These are phyloP conservation scores for Penicillium malachiteum DNA, from an alignment of 495 filamentous ascomycete genomes.

Conservation along the genomic window DNA sequence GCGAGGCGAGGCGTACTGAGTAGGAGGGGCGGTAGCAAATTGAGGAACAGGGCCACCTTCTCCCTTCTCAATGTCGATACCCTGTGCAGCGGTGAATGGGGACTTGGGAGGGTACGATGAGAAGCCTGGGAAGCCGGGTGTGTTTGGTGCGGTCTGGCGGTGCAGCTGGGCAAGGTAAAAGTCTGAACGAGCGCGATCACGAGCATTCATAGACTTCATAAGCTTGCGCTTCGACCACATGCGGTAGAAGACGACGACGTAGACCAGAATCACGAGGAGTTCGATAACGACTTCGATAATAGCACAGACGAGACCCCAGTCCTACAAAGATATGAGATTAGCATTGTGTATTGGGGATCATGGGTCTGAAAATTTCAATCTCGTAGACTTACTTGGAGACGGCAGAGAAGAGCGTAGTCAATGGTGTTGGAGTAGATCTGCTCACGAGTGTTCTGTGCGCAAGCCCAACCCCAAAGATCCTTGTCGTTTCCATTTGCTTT, in stretches of 20 bases:
- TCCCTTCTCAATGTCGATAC: conserved; percentile 56
- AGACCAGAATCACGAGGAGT: conserved; percentile 84
- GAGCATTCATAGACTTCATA: conserved; percentile 91
- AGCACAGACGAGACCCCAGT: conserved; percentile 94
- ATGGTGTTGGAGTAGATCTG: conserved; percentile 74
- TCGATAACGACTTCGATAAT: conserved; percentile 97
- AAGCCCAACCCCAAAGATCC: conserved; percentile 97
- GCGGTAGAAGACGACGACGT: conserved; percentile 92
- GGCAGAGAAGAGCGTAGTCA: conserved; percentile 90
- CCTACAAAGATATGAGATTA: conserved; percentile 44
- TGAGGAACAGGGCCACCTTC: conserved; percentile 14
- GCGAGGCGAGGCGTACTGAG: conserved; percentile 48
- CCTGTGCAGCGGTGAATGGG: conserved; percentile 35
- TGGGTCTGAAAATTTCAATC: background rate
- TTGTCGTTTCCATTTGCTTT: conserved; percentile 69
- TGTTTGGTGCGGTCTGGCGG: conserved; percentile 90
- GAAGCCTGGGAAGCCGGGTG: conserved; percentile 67
- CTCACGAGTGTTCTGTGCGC: conserved; percentile 78
- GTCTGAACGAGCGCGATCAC: conserved; percentile 89
- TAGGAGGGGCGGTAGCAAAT: conserved; percentile 21
- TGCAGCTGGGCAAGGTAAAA: conserved; percentile 95
- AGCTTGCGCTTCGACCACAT: conserved; percentile 94
- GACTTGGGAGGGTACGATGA: conserved; percentile 48
- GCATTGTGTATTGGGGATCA: background rate
- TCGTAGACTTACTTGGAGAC: conserved; percentile 71